phyloP scores from a whole-genome alignment of 208 protist species.

The Angomonas ambiguus region DNA sequence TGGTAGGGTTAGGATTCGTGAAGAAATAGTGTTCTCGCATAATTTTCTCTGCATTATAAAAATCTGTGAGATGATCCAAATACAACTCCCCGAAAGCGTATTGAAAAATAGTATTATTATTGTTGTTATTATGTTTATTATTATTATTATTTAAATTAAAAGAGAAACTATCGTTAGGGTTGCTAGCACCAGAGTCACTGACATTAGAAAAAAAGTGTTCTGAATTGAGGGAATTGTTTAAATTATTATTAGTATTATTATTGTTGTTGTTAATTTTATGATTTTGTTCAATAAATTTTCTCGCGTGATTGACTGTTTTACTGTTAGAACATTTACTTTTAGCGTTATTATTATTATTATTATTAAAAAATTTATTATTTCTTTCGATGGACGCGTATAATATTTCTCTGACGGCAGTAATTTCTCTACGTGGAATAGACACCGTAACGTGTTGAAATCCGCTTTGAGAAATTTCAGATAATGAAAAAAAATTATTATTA shows the following conservation, averaged over 20 bases:
- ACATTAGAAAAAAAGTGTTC: neutral
- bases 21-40: neutral
- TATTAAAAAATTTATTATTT: neutral
- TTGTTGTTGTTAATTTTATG: neutral
- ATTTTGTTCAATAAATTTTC: neutral
- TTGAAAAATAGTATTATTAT: no score
- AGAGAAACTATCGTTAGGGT: neutral
- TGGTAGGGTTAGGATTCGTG: neutral
- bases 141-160: neutral
- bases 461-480: no score
- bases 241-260: constrained; percentile 1
- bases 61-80: neutral
- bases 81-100: neutral
- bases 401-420: no score
- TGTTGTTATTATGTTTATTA: neutral
- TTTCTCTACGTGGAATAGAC: no score
- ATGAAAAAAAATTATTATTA: constrained; percentile 1
- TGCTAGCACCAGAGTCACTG: neutral
- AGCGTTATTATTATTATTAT: constrained; percentile 3
- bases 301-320: constrained; percentile 2
- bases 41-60: neutral
- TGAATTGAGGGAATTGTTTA: neutral
- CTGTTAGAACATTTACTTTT: neutral
- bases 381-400: no score
- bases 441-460: no score